Evolutionary conservation across 257 asterid genomes (phyloP).

Genomic region (Fraxinus americana): DNA sequence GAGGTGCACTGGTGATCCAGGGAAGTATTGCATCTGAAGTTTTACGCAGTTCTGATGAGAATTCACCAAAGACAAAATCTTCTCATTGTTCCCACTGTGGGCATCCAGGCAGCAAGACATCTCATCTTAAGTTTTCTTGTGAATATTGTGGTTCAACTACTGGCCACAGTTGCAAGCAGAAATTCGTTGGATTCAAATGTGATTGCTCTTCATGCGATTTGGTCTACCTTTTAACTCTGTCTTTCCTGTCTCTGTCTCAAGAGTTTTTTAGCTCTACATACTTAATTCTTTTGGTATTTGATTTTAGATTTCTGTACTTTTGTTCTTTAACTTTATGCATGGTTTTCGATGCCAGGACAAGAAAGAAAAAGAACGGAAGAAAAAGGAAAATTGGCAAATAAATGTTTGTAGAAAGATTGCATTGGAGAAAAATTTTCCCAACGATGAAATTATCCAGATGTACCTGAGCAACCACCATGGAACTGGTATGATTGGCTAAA

Average conservation of each 20-base stretch:
- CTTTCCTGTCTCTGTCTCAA: conserved; percentile 1
- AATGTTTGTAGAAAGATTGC: conserved; percentile 73
- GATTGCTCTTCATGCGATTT: conserved; percentile 63
- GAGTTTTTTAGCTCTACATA: not conserved
- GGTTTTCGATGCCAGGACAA: conserved; percentile 55
- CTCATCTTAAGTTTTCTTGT: conserved; percentile 74
- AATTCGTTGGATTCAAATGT: conserved; percentile 75
- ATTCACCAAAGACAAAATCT: conserved; percentile 46
- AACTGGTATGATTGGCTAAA: conserved; percentile 45
- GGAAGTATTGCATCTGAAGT: conserved; percentile 29
- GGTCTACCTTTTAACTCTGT: conserved; percentile 41
- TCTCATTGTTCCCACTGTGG: conserved; percentile 95
- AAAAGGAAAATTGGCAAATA: conserved; percentile 62
- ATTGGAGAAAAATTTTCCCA: conserved; percentile 65
- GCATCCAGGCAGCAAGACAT: conserved; percentile 85
- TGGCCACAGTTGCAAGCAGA: conserved; percentile 61
- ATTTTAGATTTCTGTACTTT: conserved; percentile 1
- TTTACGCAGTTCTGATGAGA: conserved; percentile 36
- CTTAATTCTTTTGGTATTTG: not conserved
- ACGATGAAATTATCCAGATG: conserved; percentile 66
- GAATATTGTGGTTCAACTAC: conserved; percentile 54
- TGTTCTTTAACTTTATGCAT: conserved; percentile 22
- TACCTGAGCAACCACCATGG: conserved; percentile 53
- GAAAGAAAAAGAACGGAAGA: conserved; percentile 64
- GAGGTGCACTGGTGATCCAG: conserved; percentile 35